A percentile compares a stretch with the other conserved stretches of the same genome.
phyloP scores from a whole-genome alignment of 169 alveolate species.

The Ichthyophthirius multifiliis region DNA sequence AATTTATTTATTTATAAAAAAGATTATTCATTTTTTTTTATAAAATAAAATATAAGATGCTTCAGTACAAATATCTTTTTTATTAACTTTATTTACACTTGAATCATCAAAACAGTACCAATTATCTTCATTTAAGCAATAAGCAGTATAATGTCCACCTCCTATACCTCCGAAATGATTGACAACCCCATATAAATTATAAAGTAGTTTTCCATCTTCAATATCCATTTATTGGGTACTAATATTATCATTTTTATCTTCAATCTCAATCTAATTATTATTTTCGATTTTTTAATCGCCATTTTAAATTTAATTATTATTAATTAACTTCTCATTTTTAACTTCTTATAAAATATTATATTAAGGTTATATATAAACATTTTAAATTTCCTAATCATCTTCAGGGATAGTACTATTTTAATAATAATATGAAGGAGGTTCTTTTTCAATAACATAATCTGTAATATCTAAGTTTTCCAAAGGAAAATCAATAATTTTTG shows the following conservation, averaged over 20 bases:
- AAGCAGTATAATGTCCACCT: constrained; percentile 85
- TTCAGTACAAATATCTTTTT: background rate
- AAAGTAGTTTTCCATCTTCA: constrained; percentile 10
- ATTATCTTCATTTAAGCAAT: constrained; percentile 58
- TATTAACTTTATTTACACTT: constrained; percentile 15
- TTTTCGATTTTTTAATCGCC: too few relatives aligned
- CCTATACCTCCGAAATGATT: constrained; percentile 80
- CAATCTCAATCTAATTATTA: too few relatives aligned
- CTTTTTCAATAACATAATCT: constrained; percentile 44
- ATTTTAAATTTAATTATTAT: too few relatives aligned
- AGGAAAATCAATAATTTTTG: constrained; percentile 73
- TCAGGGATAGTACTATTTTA: too few relatives aligned
- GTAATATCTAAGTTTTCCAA: constrained; percentile 53
- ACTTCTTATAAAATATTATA: too few relatives aligned
- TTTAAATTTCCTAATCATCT: too few relatives aligned
- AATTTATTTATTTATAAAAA: too few relatives aligned
- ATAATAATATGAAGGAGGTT: constrained; percentile 17
- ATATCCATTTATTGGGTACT: background rate
- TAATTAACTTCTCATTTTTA: too few relatives aligned
- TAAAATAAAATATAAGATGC: constrained; percentile 66
- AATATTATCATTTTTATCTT: background rate
- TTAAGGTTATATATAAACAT: too few relatives aligned
- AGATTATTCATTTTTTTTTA: constrained; percentile 39
- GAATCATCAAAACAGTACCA: constrained; percentile 81
- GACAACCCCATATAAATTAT: constrained; percentile 80